phyloP scores from a whole-genome alignment of 768 basidiomycete genomes.

The Tulasnella calospora region DNA sequence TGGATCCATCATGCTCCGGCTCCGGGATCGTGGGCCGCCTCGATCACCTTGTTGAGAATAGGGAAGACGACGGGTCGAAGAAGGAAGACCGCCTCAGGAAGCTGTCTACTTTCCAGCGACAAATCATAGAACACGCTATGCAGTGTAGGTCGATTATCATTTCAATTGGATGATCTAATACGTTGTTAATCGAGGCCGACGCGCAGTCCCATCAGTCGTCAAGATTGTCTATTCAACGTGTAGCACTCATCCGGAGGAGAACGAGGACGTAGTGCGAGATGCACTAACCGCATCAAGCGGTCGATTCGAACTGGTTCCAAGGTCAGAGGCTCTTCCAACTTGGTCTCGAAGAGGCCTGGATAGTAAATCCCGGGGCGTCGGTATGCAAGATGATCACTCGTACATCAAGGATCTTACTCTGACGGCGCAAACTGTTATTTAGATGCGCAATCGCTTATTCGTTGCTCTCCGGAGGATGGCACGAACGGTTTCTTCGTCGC shows the following conservation, averaged over 20 bases:
- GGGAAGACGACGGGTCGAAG: slow-evolving; percentile 49
- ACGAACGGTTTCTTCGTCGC: slow-evolving; percentile 98
- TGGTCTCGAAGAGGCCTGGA: slow-evolving; percentile 79
- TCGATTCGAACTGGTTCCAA: slow-evolving; percentile 64
- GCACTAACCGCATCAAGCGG: slow-evolving; percentile 63
- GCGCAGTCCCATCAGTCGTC: slow-evolving; percentile 63
- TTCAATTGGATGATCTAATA: slow-evolving; percentile 24
- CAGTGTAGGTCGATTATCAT: slow-evolving; percentile 54
- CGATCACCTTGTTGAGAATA: slow-evolving; percentile 69
- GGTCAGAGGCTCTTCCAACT: slow-evolving; percentile 60
- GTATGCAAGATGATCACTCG: not conserved
- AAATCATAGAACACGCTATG: slow-evolving; percentile 93
- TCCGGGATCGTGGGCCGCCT: slow-evolving; percentile 88
- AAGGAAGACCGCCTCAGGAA: slow-evolving; percentile 69
- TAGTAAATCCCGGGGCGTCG: slow-evolving; percentile 56
- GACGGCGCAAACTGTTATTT: slow-evolving; percentile 35
- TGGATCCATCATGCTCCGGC: slow-evolving; percentile 96
- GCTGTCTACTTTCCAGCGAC: slow-evolving; percentile 80
- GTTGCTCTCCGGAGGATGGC: slow-evolving; percentile 73
- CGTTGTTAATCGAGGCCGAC: slow-evolving; percentile 11
- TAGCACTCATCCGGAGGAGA: slow-evolving; percentile 83
- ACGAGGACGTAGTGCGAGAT: slow-evolving; percentile 81
- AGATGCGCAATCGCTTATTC: slow-evolving; percentile 56
- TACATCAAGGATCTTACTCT: not conserved
- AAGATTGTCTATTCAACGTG: slow-evolving; percentile 98